Percentiles rank a stretch among this genome's conserved stretches.
Evolutionary conservation across 2,329 filamentous ascomycete species (phyloP).

Genomic region (Pseudogymnoascus sp.): DNA sequence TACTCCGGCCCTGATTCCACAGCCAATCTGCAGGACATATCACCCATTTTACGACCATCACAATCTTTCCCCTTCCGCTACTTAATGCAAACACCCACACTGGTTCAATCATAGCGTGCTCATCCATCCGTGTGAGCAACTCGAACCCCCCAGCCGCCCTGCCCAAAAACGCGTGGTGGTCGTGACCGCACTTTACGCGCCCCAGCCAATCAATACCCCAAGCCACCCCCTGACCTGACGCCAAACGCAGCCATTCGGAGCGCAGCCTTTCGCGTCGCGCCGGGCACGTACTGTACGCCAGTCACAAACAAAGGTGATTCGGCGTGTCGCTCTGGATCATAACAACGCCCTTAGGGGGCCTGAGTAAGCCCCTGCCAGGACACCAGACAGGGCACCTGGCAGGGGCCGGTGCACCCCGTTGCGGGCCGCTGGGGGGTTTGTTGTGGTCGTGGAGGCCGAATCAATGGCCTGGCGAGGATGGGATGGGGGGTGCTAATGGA

Average conservation of each 20-base stretch:
- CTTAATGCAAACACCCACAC: background rate
- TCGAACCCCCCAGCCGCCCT: background rate
- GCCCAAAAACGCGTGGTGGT: conserved; percentile 5
- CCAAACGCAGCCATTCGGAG: conserved; percentile 4
- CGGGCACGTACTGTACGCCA: background rate
- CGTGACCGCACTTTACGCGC: conserved; percentile 6
- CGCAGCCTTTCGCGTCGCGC: conserved; percentile 1
- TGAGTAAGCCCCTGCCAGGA: background rate
- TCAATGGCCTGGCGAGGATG: background rate
- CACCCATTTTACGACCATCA: background rate
- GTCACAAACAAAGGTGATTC: conserved; percentile 7
- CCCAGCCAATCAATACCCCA: background rate
- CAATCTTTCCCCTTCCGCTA: background rate
- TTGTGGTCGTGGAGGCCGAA: background rate
- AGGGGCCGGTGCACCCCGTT: conserved; percentile 2
- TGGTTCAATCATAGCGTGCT: background rate
- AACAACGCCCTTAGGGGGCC: conserved; percentile 1
- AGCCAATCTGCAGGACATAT: conserved; percentile 1
- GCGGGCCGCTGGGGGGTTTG: conserved; percentile 1
- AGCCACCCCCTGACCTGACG: conserved; percentile 6
- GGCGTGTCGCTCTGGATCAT: background rate
- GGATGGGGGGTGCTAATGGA: background rate
- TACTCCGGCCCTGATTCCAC: background rate
- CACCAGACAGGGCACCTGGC: too few relatives aligned
- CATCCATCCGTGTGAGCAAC: background rate